Base-by-base conservation (phyloP, 1,284 basidiomycete species). In the Peniophora sp. region DNA sequence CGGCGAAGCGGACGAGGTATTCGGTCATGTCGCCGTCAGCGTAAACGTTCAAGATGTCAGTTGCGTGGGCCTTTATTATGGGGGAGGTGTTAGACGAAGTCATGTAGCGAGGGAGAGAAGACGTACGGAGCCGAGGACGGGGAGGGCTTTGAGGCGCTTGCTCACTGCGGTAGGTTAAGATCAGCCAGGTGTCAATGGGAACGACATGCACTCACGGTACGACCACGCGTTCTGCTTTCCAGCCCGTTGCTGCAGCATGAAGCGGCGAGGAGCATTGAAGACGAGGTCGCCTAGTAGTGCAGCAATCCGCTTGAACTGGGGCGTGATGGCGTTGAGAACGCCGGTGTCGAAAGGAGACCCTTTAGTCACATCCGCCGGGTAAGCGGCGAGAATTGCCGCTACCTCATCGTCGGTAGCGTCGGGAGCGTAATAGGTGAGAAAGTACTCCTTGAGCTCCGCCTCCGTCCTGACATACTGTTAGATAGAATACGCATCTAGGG, bases 261-360 rank as follows among this genome's bases (percentile, higher is more conserved):
- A 74, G 16, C 77, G 63, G n/a, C 79, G 66, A 2, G 77, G 74
- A 0, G 69, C 77, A 50, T 81, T 77, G 64, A 83, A 81, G 0
- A 74, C 65, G 1, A 67, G 60, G 53, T 83, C 81, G 0, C 78
- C 80, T 41, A 67, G 66, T 53, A 82, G 60, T 0, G 78, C 67
- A 8, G 79, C 71, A 1, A 81, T 56, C 20, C 79, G 66, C 61
- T 82, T 80, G 64, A 66, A 81, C 53, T 81, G 69, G 0, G 74
- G 73, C 0, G 74, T 70, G 9, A 81, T 50, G 0, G 64, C 67
- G 51, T 78, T 74, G 1, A 68, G 46, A 20, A 63, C 50, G 0
- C 75, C 70, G 0, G 79, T 81, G 49, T 67, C 65, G 54, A 71
- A 83, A 0, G 80, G 80, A 0, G 79, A 80, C 3, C 80, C 78